These are phyloP conservation scores for Xenoacremonium recifei DNA, from an alignment of 2,329 filamentous ascomycete species.

Conservation along the genomic window DNA sequence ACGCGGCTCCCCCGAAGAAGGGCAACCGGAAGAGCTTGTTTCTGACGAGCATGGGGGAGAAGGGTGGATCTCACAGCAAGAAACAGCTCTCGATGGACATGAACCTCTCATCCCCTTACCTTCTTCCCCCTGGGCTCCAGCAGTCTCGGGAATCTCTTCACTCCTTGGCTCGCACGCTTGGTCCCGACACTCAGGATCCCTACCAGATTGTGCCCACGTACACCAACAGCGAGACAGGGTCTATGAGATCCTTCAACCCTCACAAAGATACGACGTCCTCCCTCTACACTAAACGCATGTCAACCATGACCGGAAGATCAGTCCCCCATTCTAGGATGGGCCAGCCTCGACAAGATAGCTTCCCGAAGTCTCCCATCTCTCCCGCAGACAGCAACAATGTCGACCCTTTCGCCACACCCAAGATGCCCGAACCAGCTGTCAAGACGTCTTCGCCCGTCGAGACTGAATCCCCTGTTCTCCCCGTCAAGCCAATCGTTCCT, in stretches of 20 bases:
- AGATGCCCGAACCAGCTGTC: slow-evolving; percentile 28
- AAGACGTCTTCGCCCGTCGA: slow-evolving; percentile 19
- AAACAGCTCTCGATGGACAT: slow-evolving; percentile 69
- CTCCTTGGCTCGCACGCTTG: slow-evolving; percentile 75
- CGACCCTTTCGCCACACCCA: slow-evolving; percentile 37
- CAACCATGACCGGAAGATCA: slow-evolving; percentile 24
- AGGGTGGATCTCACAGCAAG: slow-evolving; percentile 40
- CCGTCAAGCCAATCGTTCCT: slow-evolving; percentile 35
- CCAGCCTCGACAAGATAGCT: slow-evolving; percentile 39
- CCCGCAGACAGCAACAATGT: slow-evolving; percentile 27
- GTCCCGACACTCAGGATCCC: slow-evolving; percentile 76
- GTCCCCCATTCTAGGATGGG: slow-evolving; percentile 26
- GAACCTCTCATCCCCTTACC: slow-evolving; percentile 79
- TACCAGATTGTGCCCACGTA: slow-evolving; percentile 67
- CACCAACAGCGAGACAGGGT: slow-evolving; percentile 54
- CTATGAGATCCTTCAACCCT: slow-evolving; percentile 51
- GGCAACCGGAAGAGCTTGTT: slow-evolving; percentile 34
- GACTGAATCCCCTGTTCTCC: slow-evolving; percentile 25
- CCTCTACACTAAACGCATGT: slow-evolving; percentile 41
- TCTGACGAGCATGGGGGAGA: slow-evolving; percentile 54
- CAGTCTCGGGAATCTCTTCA: slow-evolving; percentile 82
- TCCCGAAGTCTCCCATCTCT: slow-evolving; percentile 39
- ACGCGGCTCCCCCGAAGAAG: too few species aligned
- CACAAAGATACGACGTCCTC: slow-evolving; percentile 41
- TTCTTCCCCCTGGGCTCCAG: slow-evolving; percentile 82